Percentiles rank a stretch among this genome's conserved stretches.
Evolutionary conservation across 2,329 filamentous ascomycete genomes (phyloP).

Genomic region (Bipolaris victoriae): DNA sequence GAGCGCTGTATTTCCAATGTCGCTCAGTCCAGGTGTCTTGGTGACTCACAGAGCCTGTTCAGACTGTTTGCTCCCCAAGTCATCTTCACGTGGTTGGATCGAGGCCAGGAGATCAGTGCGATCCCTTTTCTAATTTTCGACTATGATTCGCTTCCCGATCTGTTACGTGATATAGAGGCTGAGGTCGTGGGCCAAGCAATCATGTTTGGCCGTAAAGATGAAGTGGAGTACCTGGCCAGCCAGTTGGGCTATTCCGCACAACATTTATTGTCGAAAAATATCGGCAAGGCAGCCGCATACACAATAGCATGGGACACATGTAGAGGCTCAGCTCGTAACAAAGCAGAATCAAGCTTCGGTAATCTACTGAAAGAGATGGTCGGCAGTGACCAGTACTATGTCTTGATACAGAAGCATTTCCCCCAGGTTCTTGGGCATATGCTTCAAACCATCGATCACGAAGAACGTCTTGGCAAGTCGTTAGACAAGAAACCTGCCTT

Average conservation of each 20-base stretch:
- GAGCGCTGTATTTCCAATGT: slow-evolving; percentile 72
- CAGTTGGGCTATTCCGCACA: slow-evolving; percentile 37
- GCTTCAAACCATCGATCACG: slow-evolving; percentile 67
- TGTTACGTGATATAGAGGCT: slow-evolving; percentile 73
- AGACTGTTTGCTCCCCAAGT: slow-evolving; percentile 85
- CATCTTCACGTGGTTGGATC: slow-evolving; percentile 86
- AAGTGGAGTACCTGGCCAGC: slow-evolving; percentile 65
- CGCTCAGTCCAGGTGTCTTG: slow-evolving; percentile 68
- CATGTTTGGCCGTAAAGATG: slow-evolving; percentile 76
- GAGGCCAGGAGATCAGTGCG: slow-evolving; percentile 57
- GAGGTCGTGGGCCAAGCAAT: slow-evolving; percentile 82
- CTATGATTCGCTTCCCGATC: slow-evolving; percentile 70
- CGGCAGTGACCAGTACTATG: slow-evolving; percentile 68
- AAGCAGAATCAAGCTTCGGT: slow-evolving; percentile 64
- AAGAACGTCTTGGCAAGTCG: slow-evolving; percentile 38
- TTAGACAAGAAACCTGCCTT: slow-evolving; percentile 68
- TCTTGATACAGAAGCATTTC: slow-evolving; percentile 71
- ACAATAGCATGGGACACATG: slow-evolving; percentile 77
- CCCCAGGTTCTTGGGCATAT: slow-evolving; percentile 77
- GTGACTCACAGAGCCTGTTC: slow-evolving; percentile 74
- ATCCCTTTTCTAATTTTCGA: slow-evolving; percentile 89
- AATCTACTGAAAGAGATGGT: slow-evolving; percentile 71
- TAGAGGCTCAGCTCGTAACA: slow-evolving; percentile 41
- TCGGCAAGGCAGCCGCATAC: slow-evolving; percentile 82
- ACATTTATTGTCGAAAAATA: slow-evolving; percentile 64